These are phyloP conservation scores for Haplosporangium sp. DNA, from an alignment of 371 early-diverging fungal species.

Conservation along the genomic window DNA sequence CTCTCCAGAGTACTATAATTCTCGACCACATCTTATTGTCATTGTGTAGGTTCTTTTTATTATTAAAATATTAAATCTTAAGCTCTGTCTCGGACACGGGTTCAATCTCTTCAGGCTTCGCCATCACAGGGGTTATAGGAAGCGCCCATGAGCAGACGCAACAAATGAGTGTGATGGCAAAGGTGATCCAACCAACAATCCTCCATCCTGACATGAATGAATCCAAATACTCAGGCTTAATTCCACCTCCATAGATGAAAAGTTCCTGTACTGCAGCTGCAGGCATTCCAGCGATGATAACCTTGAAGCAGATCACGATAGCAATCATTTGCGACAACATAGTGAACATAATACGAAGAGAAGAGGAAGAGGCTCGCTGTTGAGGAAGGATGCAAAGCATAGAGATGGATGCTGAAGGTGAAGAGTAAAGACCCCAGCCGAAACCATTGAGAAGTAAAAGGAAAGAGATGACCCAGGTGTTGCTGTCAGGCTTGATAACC, in stretches of 20 bases:
- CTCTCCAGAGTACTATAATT: too few species aligned
- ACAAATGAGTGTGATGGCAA: conserved; percentile 13
- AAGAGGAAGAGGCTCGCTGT: conserved; percentile 47
- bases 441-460: conserved; percentile 44
- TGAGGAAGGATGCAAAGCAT: conserved; percentile 53
- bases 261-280: conserved; percentile 19
- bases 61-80: too few species aligned
- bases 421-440: conserved; percentile 53
- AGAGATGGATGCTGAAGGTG: conserved; percentile 45
- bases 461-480: conserved; percentile 25
- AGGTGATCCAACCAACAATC: conserved; percentile 1
- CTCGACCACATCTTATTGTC: too few species aligned
- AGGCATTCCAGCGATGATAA: conserved; percentile 49
- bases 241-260: background rate
- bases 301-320: conserved; percentile 51
- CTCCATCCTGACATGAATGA: conserved; percentile 6
- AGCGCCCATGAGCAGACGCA: conserved; percentile 21
- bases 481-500: conserved; percentile 14
- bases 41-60: too few species aligned
- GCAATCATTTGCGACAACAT: conserved; percentile 55
- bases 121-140: conserved; percentile 27
- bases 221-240: background rate
- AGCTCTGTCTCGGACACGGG: background rate
- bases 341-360: conserved; percentile 52
- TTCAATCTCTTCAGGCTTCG: conserved; percentile 18